phyloP scores from a whole-genome alignment of 306 rosid genomes.

The Casuarina equisetifolia region DNA sequence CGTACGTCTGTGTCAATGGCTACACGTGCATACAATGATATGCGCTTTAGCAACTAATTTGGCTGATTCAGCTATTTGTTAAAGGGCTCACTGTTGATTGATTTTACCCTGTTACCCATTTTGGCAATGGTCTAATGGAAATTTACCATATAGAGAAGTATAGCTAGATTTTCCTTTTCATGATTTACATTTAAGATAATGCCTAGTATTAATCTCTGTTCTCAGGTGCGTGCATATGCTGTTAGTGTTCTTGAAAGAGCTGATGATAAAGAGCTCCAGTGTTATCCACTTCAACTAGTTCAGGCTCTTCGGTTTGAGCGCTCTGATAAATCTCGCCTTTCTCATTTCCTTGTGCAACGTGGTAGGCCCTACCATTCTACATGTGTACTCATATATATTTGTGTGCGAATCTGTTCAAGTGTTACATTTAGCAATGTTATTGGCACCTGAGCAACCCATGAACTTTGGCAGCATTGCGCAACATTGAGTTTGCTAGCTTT shows the following conservation, averaged over 20 bases:
- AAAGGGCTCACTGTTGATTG: not conserved
- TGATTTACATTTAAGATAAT: not conserved
- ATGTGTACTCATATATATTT: constrained; percentile 4
- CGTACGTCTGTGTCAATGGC: not conserved
- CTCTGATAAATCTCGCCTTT: constrained; percentile 90
- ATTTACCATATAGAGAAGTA: not conserved
- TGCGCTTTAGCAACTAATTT: not conserved
- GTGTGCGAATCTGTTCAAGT: constrained; percentile 31
- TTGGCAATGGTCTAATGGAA: not conserved
- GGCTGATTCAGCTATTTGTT: not conserved
- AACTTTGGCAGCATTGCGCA: constrained; percentile 67
- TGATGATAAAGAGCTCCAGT: constrained; percentile 95
- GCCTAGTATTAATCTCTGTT: constrained; percentile 20
- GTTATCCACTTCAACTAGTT: constrained; percentile 96
- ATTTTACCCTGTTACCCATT: not conserved
- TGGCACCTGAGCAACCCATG: constrained; percentile 37
- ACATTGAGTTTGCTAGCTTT: constrained; percentile 96
- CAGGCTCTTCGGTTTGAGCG: constrained; percentile 99
- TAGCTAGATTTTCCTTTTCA: not conserved
- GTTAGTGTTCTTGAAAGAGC: constrained; percentile 99
- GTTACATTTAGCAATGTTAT: constrained; percentile 29
- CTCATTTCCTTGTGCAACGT: constrained; percentile 87
- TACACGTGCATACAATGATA: not conserved
- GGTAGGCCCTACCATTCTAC: constrained; percentile 47
- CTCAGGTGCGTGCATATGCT: constrained; percentile 98